Conservation (phyloP, 768 basidiomycete genomes). For the Serendipita sp. region DNA sequence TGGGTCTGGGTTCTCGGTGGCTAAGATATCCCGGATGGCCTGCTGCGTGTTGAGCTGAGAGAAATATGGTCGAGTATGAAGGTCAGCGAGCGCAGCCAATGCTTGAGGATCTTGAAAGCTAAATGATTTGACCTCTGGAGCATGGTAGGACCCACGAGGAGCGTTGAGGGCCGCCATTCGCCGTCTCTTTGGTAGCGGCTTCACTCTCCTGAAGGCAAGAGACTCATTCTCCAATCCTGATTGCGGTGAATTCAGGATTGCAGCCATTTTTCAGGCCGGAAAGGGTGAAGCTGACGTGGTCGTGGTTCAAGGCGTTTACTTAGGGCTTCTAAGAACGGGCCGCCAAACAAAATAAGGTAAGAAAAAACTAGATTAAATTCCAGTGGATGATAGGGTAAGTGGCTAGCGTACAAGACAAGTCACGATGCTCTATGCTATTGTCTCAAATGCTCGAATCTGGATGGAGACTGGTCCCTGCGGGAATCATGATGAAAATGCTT, state of each 20-base stretch:
- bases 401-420: constrained; percentile 2
- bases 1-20: constrained; percentile 1
- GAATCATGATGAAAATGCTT: background rate
- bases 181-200: constrained; percentile 64
- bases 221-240: background rate
- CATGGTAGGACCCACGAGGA: background rate
- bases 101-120: constrained; percentile 5
- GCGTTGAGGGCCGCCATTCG: constrained; percentile 28
- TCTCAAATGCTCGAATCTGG: constrained; percentile 6
- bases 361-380: background rate
- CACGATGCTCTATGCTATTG: constrained; percentile 7
- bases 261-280: background rate
- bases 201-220: constrained; percentile 47
- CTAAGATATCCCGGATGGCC: constrained; percentile 8
- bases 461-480: constrained; percentile 4
- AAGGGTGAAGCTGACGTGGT: background rate
- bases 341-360: background rate
- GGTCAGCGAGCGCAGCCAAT: constrained; percentile 1
- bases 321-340: background rate
- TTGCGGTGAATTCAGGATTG: background rate
- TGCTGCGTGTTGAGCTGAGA: constrained; percentile 3
- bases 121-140: background rate
- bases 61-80: background rate
- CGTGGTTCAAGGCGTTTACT: background rate
- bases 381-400: background rate